Evolutionary conservation across 768 basidiomycete species (phyloP).

Genomic region (Leccinum boreale): DNA sequence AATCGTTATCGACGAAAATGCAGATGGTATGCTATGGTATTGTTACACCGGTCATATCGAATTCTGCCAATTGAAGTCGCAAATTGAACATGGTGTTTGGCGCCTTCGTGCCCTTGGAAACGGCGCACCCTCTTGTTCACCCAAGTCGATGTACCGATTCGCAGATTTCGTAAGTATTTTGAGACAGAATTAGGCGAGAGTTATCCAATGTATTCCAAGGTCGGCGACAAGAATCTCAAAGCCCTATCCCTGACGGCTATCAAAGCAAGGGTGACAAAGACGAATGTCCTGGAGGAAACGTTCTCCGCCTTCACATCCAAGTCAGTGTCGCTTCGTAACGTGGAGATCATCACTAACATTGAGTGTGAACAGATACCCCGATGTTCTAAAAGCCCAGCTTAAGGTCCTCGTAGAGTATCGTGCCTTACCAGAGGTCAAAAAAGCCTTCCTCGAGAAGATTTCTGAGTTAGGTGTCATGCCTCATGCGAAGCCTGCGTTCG

Average conservation of each 20-base stretch:
- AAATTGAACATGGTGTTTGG: slow-evolving; percentile 1
- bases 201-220: not conserved
- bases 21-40: slow-evolving; percentile 26
- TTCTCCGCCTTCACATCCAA: slow-evolving; percentile 30
- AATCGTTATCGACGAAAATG: not conserved
- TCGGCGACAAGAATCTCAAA: slow-evolving; percentile 18
- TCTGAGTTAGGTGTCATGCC: not conserved
- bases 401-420: slow-evolving; percentile 6
- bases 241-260: slow-evolving; percentile 18
- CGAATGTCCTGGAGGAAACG: slow-evolving; percentile 24
- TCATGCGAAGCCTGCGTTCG: slow-evolving; percentile 12
- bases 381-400: slow-evolving; percentile 19
- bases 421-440: slow-evolving; percentile 12
- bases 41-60: slow-evolving; percentile 22
- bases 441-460: slow-evolving; percentile 10
- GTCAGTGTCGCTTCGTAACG: slow-evolving; percentile 2
- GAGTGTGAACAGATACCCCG: slow-evolving; percentile 15
- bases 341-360: not conserved
- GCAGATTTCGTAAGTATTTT: slow-evolving; percentile 26
- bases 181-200: not conserved
- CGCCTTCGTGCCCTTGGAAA: not conserved
- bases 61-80: slow-evolving; percentile 19
- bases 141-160: slow-evolving; percentile 37
- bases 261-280: slow-evolving; percentile 9
- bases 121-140: slow-evolving; percentile 24